Conservation (phyloP, 306 rosid genomes). For the Cicer chorassanicum region DNA sequence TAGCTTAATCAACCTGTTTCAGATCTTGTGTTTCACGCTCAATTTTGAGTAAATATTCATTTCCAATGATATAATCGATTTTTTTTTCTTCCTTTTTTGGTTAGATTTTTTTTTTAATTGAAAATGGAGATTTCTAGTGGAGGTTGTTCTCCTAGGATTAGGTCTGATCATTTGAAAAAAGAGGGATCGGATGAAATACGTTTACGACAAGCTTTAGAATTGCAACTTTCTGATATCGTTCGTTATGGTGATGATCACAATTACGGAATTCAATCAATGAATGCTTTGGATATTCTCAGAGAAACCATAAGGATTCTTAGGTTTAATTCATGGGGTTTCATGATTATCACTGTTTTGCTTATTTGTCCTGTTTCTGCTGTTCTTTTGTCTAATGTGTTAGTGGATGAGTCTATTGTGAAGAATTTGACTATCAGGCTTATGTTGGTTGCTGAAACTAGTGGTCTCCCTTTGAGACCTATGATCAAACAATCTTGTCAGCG, state of each 20-base stretch:
- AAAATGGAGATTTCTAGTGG: constrained; percentile 66
- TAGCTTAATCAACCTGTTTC: constrained; percentile 41
- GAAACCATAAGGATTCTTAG: constrained; percentile 85
- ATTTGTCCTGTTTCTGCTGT: constrained; percentile 87
- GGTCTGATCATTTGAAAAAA: constrained; percentile 58
- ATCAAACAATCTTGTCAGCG: constrained; percentile 80
- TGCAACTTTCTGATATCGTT: constrained; percentile 46
- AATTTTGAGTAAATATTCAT: constrained; percentile 24
- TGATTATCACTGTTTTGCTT: constrained; percentile 64
- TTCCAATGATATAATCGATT: constrained; percentile 38
- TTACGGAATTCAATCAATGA: constrained; percentile 66
- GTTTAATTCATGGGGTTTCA: constrained; percentile 75
- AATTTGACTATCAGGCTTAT: constrained; percentile 69
- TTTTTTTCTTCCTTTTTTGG: neutral
- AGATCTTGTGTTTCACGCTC: constrained; percentile 43
- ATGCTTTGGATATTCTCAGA: constrained; percentile 86
- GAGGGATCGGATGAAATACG: constrained; percentile 63
- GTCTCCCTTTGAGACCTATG: constrained; percentile 80
- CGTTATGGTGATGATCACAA: constrained; percentile 21
- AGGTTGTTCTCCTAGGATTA: constrained; percentile 59
- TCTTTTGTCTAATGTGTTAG: constrained; percentile 68
- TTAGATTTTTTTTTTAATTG: neutral
- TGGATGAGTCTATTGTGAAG: constrained; percentile 70
- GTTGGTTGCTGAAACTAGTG: constrained; percentile 80
- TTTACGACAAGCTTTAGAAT: constrained; percentile 47